Evolutionary conservation across 768 basidiomycete species (phyloP), one percentile per base, ranked within the genome.

Genomic region (Lepiota venenata): DNA sequence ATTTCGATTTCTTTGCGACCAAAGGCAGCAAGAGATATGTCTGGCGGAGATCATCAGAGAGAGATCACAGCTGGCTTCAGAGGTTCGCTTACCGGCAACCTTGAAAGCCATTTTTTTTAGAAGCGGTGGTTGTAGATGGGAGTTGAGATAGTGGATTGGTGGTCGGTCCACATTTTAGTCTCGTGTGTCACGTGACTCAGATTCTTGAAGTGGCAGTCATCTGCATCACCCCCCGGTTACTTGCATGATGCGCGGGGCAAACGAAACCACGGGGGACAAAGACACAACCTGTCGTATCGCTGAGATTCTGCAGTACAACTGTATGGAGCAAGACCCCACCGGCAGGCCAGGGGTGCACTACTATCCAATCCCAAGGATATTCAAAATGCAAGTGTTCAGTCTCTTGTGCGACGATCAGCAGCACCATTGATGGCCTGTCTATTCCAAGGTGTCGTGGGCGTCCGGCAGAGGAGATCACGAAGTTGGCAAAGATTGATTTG

Each of bases 1-100:
- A 99, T 91, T 78, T 96, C 88, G 65, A 99, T 92, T 79, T 99
- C 96, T 80, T 99, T 99, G 80, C 96, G 93, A 74, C 96, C 93
- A 75, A 98, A 99, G 57, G 96, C 96, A 69, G 97, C 97, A 69
- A 99, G 91, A 65, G 95, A 98, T 66, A 96, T 78, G 69, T 93
- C 93, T 92, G 25, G 5, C 42, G 9, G 49, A 51, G 32, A 39
- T 38, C 14, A 29, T 32, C 55, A 22, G 65, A 59, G 56, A n/a
- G 58, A 55, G 50, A 52, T 29, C 20, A 35, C 22, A 39, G 21
- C 25, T 12, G 38, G 15, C 29, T 3, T 46, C 22, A 38, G 51
- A 27, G 50, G 36, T 38, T 18, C 15, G 50, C 76, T 57, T 66
- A 90, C 91, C 91, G 73, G 93, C 85, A 64, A 96, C 93, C 74